phyloP scores from a whole-genome alignment of 495 filamentous ascomycete species.

The Penicillium flavigenum region DNA sequence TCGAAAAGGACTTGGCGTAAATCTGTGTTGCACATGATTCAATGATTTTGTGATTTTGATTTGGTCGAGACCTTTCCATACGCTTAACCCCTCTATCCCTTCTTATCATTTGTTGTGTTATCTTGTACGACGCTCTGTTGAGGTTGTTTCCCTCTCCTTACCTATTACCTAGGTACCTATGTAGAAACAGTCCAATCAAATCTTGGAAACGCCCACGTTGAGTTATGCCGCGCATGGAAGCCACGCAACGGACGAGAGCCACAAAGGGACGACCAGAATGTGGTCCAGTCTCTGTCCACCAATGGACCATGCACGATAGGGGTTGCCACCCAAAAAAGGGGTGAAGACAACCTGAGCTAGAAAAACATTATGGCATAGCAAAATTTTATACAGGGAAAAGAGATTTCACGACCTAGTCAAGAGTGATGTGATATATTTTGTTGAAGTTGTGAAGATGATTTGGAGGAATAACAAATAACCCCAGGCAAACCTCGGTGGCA shows the following conservation, averaged over 20 bases:
- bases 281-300: not conserved
- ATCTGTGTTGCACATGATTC: conserved; percentile 5
- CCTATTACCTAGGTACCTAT: not conserved
- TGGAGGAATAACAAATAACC: no score
- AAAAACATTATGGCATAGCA: conserved; percentile 34
- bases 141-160: conserved; percentile 2
- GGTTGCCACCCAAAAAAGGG: conserved; percentile 34
- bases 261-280: not conserved
- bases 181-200: conserved; percentile 20
- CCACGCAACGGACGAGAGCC: not conserved
- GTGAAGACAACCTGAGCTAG: conserved; percentile 38
- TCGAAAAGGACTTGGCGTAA: not conserved
- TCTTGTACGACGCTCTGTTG: no score
- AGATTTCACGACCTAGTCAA: no score
- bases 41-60: not conserved
- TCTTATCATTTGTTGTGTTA: not conserved
- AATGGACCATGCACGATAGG: conserved; percentile 22
- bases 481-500: no score
- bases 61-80: not conserved
- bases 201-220: conserved; percentile 18
- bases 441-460: no score
- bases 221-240: conserved; percentile 16
- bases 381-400: not conserved
- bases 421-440: not conserved
- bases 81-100: no score